These are phyloP conservation scores for Pyrrhoderma lamaoense DNA, from an alignment of 1,284 basidiomycete genomes.

Conservation along the genomic window DNA sequence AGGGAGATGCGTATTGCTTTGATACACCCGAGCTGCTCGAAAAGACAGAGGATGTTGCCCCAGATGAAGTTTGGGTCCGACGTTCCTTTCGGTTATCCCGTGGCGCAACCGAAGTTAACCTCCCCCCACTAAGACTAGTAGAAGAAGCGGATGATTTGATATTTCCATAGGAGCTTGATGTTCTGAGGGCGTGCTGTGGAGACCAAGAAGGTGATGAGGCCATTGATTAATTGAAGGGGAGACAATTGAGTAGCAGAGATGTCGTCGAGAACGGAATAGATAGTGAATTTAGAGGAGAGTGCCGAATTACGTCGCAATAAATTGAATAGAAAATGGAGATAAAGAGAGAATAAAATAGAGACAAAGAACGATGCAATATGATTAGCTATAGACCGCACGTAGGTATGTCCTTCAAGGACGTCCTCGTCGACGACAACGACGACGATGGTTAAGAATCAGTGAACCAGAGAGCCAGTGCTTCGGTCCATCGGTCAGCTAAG, in stretches of 20 bases:
- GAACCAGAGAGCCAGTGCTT: too few relatives aligned
- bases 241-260: too few relatives aligned
- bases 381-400: not conserved
- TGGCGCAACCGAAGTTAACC: not conserved
- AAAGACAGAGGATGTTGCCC: not conserved
- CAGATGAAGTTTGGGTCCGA: slow-evolving; percentile 8
- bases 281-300: not conserved
- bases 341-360: slow-evolving; percentile 6
- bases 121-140: slow-evolving; percentile 1
- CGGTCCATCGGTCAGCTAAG: too few relatives aligned
- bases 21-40: not conserved
- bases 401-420: not conserved
- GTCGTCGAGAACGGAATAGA: not conserved
- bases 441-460: not conserved
- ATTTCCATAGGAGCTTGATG: slow-evolving; percentile 10
- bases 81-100: slow-evolving; percentile 12
- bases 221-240: not conserved
- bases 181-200: slow-evolving; percentile 10
- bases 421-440: slow-evolving; percentile 1
- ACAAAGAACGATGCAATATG: slow-evolving; percentile 1
- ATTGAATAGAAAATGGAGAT: not conserved
- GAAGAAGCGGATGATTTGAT: slow-evolving; percentile 8
- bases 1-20: not conserved
- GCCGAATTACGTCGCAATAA: not conserved
- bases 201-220: slow-evolving; percentile 9